Evolutionary conservation across 2,329 filamentous ascomycete genomes (phyloP).

Genomic region (Dendrostoma leiphaemia): DNA sequence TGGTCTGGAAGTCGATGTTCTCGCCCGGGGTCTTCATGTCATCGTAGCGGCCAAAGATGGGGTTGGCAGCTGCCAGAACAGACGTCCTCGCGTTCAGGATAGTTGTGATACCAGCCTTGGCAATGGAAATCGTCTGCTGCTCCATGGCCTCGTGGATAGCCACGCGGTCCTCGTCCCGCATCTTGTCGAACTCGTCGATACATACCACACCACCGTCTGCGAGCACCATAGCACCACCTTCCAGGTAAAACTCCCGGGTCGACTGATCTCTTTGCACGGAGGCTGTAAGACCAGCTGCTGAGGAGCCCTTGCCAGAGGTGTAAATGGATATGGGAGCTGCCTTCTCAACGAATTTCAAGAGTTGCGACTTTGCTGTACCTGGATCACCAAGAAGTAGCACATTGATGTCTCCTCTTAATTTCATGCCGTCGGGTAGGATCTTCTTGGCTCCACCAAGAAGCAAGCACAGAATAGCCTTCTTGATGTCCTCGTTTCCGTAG

Average conservation of each 20-base stretch:
- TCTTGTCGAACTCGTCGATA: conserved; percentile 99
- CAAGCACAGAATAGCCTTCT: conserved; percentile 93
- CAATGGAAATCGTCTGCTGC: conserved; percentile 98
- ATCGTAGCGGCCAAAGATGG: conserved; percentile 96
- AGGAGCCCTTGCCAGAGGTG: conserved; percentile 97
- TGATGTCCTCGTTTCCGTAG: conserved; percentile 94
- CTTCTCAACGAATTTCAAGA: conserved; percentile 96
- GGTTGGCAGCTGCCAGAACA: conserved; percentile 92
- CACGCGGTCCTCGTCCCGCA: conserved; percentile 96
- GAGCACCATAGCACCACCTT: conserved; percentile 97
- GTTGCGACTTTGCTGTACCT: conserved; percentile 95
- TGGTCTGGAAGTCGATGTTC: conserved; percentile 99
- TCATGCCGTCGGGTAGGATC: conserved; percentile 96
- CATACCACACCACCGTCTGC: conserved; percentile 96
- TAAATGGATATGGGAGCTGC: conserved; percentile 96
- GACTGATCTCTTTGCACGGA: conserved; percentile 92
- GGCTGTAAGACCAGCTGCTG: conserved; percentile 93
- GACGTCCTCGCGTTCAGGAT: conserved; percentile 96
- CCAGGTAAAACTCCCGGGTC: conserved; percentile 94
- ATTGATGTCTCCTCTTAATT: conserved; percentile 95
- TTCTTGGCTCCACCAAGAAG: conserved; percentile 96
- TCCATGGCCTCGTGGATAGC: conserved; percentile 99
- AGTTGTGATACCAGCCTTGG: conserved; percentile 97
- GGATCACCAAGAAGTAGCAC: conserved; percentile 94
- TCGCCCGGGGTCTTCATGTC: conserved; percentile 97